Evolutionary conservation across 129 eudicot genomes (phyloP).

Genomic region (Pseudognaphalium luteoalbum): DNA sequence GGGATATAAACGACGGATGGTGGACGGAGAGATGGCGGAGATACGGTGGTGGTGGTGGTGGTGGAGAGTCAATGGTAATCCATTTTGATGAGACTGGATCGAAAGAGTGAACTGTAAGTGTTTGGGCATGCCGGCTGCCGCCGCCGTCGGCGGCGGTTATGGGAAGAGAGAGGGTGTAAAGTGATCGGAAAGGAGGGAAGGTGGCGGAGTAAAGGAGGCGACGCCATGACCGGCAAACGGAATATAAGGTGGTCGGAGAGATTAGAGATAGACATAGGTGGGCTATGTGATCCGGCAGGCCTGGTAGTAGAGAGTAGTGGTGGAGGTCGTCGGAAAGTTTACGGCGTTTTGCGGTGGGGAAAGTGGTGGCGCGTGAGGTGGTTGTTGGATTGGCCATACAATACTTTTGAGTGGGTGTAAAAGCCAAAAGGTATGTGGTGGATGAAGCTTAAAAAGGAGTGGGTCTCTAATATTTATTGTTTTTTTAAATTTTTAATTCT

Average conservation of each 20-base stretch:
- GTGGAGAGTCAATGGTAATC: constrained; percentile 46
- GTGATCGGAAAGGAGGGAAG: constrained; percentile 55
- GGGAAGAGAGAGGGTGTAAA: constrained; percentile 49
- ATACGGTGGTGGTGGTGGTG: constrained; percentile 31
- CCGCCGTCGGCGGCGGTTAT: neutral
- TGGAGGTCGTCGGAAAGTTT: constrained; percentile 26
- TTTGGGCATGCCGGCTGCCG: neutral
- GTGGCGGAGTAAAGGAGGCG: constrained; percentile 52
- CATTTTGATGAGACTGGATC: constrained; percentile 67
- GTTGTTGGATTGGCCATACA: constrained; percentile 29
- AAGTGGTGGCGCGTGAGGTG: constrained; percentile 32
- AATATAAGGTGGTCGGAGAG: constrained; percentile 47
- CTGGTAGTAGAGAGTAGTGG: constrained; percentile 51
- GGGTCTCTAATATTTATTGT: constrained; percentile 13
- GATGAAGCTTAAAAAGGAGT: constrained; percentile 36
- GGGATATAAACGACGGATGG: constrained; percentile 68
- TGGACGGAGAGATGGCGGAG: constrained; percentile 42
- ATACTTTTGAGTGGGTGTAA: neutral
- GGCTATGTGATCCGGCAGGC: constrained; percentile 70
- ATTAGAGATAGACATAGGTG: constrained; percentile 54
- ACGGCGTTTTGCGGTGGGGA: constrained; percentile 26
- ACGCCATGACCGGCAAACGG: constrained; percentile 74
- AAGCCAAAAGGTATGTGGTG: constrained; percentile 33
- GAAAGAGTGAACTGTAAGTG: constrained; percentile 33
- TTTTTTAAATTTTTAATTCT: neutral